Base-by-base conservation (phyloP, 2,329 filamentous ascomycete species). In the Talaromyces sp. region DNA sequence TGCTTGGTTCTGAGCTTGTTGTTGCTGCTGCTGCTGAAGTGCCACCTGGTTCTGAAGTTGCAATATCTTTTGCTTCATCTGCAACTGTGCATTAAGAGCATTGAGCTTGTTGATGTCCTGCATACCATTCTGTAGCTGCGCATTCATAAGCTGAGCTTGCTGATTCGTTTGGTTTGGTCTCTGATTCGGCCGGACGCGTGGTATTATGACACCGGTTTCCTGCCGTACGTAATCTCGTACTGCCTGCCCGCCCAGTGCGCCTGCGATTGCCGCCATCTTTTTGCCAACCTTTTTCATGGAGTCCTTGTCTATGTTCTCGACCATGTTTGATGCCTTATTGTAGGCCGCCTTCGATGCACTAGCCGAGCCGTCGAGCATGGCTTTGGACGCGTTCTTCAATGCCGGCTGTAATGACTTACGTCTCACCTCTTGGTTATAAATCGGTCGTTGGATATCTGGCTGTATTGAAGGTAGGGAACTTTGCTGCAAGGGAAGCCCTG, bases 261-360 rank as follows among this genome's bases (percentile, higher is more conserved):
- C 57, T n/a, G 57, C 57, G 19, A 56, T 36, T 46, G 50, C 54
- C 4, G 45, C 57, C 17, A 59, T 25, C 11, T 40, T 55, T 15
- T 56, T 59, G 21, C 57, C 57, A 9, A 59, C 36, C 17, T 56
- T 55, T 9, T 59, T 59, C 35, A 59, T 25, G 8, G 45, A 40
- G 11, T 59, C 57, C 11, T 50, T 59, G 43, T 59, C 57, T 13
- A 59, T 51, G 2, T 56, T 53, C 6, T 50, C 54, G 25, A 51
- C 53, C 53, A 59, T 56, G 21, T 46, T 37, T 17, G 57, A 56
- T 6, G 57, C 57, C 35, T 36, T 59, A 6, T 55, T 53, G 13
- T 59, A 59, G 11, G 53, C 45, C 13, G 53, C 57, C n/a, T 40
- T 51, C 22, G 52, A 55, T 19, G 39, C 52, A 31, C 10, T 56